A percentile compares a stretch with the other conserved stretches of the same genome.
These are phyloP conservation scores for Septoria petroselini DNA, from an alignment of 2,329 filamentous ascomycete species.

Conservation along the genomic window DNA sequence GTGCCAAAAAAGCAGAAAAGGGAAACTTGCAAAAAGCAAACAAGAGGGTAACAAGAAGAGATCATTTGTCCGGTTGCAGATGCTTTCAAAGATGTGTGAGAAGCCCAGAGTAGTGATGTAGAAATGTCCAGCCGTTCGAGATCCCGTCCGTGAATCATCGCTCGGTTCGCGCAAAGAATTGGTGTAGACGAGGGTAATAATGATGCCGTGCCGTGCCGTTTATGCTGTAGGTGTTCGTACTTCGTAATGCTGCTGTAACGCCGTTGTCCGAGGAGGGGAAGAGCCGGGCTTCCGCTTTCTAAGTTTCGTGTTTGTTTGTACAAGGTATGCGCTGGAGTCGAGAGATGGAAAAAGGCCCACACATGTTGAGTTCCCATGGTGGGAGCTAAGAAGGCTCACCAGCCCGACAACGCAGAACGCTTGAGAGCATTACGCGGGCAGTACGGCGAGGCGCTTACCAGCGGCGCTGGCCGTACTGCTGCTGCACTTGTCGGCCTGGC, in stretches of 20 bases:
- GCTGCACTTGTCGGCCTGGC: conserved; percentile 61
- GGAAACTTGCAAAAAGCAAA: background rate
- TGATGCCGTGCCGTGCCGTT: conserved; percentile 24
- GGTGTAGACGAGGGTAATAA: conserved; percentile 14
- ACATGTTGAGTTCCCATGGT: conserved; percentile 9
- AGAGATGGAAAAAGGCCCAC: conserved; percentile 11
- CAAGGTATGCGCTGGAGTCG: conserved; percentile 26
- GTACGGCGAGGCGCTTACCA: conserved; percentile 41
- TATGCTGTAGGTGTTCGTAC: conserved; percentile 17
- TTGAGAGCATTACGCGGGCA: conserved; percentile 21
- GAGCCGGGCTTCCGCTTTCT: conserved; percentile 21
- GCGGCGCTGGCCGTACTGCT: conserved; percentile 49
- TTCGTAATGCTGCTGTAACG: conserved; percentile 31
- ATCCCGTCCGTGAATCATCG: conserved; percentile 5
- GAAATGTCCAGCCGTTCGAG: background rate
- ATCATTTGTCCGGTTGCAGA: background rate
- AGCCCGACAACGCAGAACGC: conserved; percentile 29
- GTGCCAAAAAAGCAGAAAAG: background rate
- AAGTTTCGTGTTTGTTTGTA: conserved; percentile 28
- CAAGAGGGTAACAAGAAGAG: background rate
- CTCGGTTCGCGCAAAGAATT: background rate
- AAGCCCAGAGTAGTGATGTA: background rate
- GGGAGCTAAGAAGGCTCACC: conserved; percentile 25
- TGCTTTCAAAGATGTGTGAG: conserved; percentile 1
- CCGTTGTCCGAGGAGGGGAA: conserved; percentile 23